Conservation (phyloP, 768 basidiomycete species). For the Fistulinella prunicolor region DNA sequence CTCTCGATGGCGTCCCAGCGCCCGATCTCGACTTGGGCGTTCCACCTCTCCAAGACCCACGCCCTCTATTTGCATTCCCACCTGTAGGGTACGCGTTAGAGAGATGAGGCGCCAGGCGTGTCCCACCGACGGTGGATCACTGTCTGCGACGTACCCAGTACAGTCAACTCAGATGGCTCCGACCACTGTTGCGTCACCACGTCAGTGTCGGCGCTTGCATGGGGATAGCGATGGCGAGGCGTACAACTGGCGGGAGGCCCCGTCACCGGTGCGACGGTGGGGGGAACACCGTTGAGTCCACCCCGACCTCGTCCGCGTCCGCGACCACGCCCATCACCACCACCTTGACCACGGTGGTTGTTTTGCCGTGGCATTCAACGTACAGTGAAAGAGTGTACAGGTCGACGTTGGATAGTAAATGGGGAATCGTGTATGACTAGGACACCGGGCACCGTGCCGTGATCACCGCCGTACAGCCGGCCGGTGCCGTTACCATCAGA, state of each 20-base stretch:
- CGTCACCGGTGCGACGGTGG: not conserved
- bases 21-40: conserved; percentile 11
- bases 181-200: conserved; percentile 25
- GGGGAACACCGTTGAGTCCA: not conserved
- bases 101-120: not conserved
- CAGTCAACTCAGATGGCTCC: not conserved
- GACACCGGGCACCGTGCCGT: not conserved
- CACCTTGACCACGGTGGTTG: conserved; percentile 21
- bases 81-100: conserved; percentile 10
- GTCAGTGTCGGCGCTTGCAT: conserved; percentile 21
- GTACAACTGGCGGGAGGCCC: not conserved
- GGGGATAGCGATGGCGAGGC: conserved; percentile 18
- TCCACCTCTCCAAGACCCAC: conserved; percentile 4
- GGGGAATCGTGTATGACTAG: not conserved
- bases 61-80: conserved; percentile 2
- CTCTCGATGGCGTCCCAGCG: conserved; percentile 14
- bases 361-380: conserved; percentile 18
- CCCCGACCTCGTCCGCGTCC: conserved; percentile 13
- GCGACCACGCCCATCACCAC: conserved; percentile 25
- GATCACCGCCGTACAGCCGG: not conserved
- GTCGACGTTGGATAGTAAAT: not conserved
- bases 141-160: conserved; percentile 15
- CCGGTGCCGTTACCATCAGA: not conserved
- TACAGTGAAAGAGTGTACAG: not conserved
- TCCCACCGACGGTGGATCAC: not conserved